Conservation (phyloP, 331 rosid genomes). For the Prunus yedoensis region DNA sequence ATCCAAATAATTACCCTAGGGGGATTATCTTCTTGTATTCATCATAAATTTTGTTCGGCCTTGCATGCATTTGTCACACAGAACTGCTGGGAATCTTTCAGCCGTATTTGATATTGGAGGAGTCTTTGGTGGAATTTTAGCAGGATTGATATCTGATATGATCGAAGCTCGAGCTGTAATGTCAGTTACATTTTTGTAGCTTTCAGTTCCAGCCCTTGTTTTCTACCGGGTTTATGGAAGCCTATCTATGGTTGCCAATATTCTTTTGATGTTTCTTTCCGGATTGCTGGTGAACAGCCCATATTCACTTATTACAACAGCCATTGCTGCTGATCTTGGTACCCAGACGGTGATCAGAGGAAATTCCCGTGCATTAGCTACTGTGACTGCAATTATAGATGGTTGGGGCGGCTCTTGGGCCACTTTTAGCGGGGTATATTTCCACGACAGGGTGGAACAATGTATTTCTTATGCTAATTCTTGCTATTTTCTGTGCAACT, state of each 20-base stretch:
- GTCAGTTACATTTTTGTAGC: conserved; percentile 61
- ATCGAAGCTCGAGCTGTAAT: conserved; percentile 87
- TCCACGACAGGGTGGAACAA: conserved; percentile 87
- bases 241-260: conserved; percentile 14
- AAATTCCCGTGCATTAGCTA: conserved; percentile 63
- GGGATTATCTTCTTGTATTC: conserved; percentile 1
- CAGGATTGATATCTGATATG: conserved; percentile 80
- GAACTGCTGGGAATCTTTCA: conserved; percentile 84
- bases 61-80: conserved; percentile 53
- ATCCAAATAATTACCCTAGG: neutral
- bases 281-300: conserved; percentile 65
- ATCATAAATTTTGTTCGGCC: conserved; percentile 15
- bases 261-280: conserved; percentile 46
- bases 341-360: conserved; percentile 38
- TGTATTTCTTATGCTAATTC: conserved; percentile 75
- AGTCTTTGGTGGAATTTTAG: conserved; percentile 77
- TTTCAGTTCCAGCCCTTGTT: conserved; percentile 80
- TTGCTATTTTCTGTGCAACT: conserved; percentile 64
- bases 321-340: conserved; percentile 63
- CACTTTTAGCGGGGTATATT: conserved; percentile 88
- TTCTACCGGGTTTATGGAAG: conserved; percentile 48
- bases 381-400: conserved; percentile 93
- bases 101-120: conserved; percentile 88
- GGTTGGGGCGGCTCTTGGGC: conserved; percentile 97
- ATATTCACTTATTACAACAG: conserved; percentile 53